Base-by-base conservation (phyloP, 2,329 filamentous ascomycete genomes). In the Cordyceps cateniannulata region DNA sequence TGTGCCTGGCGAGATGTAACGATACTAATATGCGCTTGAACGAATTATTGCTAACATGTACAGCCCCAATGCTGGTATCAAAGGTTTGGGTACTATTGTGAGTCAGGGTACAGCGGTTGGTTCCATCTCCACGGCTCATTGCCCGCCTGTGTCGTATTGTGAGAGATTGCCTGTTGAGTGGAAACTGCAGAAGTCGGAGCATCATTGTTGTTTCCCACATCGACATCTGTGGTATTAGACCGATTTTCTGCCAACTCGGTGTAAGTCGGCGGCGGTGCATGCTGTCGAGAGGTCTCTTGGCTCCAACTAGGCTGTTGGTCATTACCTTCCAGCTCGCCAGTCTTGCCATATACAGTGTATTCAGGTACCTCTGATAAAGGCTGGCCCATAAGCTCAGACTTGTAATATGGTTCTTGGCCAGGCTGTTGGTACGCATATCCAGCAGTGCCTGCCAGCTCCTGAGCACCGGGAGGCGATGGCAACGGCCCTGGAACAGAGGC, bases 391-490 rank as follows among this genome's bases (percentile, higher is more conserved):
- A 38, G 40, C 42, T 38, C 53, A 0, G 40, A 24, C 40, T 35
- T 56, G 27, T 9, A 24, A 18, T 47, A 35, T 8, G 9, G n/a
- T 27, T 45, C 25, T 18, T 47, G 25, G 4, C 10, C 40, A 6
- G 24, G 52, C 52, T 55, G 38, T n/a, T 45, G 52, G 38, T 45
- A 55, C 20, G 52, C 52, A 20, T 55, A 45, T 44, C 38, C 52
- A 3, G 52, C 38, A 2, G 52, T 55, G 52, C 24, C 25, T 55
- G 52, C 24, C 25, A 47, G 52, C 40, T 47, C 52, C n/a, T 55
- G 40, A 5, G 25, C 18, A 22, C 40, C 52, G 3, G 38, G 40
- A 45, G 53, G 25, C n/a, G 40, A 40, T 3, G 32, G 50, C 7
- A 27, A 12, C 18, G 20, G 9, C 6, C n/a, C 50, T 2, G 32